phyloP scores from a whole-genome alignment of 805 yeast genomes.

The Brettanomyces nanus region DNA sequence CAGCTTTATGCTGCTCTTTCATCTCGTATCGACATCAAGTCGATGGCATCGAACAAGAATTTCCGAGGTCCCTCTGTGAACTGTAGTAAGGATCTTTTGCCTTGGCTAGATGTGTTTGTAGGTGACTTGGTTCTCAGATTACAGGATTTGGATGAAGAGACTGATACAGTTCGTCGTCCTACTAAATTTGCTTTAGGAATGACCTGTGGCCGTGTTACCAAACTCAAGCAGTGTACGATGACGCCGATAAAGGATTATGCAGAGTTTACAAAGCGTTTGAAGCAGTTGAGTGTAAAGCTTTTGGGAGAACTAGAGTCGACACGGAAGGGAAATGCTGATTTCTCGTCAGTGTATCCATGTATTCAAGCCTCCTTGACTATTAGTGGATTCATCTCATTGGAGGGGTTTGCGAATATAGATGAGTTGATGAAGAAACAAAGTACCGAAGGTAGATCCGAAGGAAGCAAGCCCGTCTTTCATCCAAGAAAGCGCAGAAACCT shows the following conservation, averaged over 20 bases:
- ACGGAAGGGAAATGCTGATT: slow-evolving; percentile 17
- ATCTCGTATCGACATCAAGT: slow-evolving; percentile 56
- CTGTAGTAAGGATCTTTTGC: slow-evolving; percentile 46
- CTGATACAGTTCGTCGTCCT: slow-evolving; percentile 38
- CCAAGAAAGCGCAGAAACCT: not conserved
- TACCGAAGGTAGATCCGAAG: not conserved
- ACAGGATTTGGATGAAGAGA: slow-evolving; percentile 67
- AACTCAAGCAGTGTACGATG: slow-evolving; percentile 36
- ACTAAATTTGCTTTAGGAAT: slow-evolving; percentile 40
- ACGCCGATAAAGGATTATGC: slow-evolving; percentile 30
- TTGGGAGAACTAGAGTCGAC: slow-evolving; percentile 16
- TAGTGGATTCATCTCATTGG: slow-evolving; percentile 37
- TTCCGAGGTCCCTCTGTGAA: slow-evolving; percentile 51
- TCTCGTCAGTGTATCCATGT: slow-evolving; percentile 34
- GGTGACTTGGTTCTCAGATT: slow-evolving; percentile 71
- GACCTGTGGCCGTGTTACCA: slow-evolving; percentile 14
- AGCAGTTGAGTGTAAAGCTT: slow-evolving; percentile 13
- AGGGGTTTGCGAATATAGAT: slow-evolving; percentile 19
- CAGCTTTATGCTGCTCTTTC: slow-evolving; percentile 43
- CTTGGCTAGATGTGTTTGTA: slow-evolving; percentile 78
- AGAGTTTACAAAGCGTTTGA: slow-evolving; percentile 25
- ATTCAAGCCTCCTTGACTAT: slow-evolving; percentile 42
- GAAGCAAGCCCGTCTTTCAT: not conserved
- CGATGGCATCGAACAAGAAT: slow-evolving; percentile 87
- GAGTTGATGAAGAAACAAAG: slow-evolving; percentile 10